phyloP scores from a whole-genome alignment of 148 eudicot genomes.

The Heliosperma pusillum region DNA sequence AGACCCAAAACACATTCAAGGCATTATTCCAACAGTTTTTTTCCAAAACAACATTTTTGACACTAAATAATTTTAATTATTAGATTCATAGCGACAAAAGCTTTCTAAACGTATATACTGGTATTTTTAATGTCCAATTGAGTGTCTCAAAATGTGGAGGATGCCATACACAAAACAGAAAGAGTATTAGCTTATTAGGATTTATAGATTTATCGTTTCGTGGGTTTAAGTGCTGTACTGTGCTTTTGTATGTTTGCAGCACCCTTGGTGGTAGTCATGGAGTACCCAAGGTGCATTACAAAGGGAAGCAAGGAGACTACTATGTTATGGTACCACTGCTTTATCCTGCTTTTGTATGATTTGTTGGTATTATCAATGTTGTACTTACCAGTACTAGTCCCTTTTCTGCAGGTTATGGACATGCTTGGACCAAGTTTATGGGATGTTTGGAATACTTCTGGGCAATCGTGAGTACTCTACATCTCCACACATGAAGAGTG shows the following conservation, averaged over 20 bases:
- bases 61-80: too few relatives aligned
- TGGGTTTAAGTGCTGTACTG: not conserved
- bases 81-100: not conserved
- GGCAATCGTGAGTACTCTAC: conserved; percentile 68
- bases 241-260: conserved; percentile 33
- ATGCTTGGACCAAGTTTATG: conserved; percentile 95
- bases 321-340: conserved; percentile 62
- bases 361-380: not conserved
- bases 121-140: not conserved
- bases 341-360: conserved; percentile 1
- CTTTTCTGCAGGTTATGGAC: conserved; percentile 74
- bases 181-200: not conserved
- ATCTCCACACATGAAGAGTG: conserved; percentile 11
- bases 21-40: too few relatives aligned
- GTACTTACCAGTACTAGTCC: conserved; percentile 10
- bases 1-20: too few relatives aligned
- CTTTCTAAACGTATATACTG: not conserved
- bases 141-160: not conserved
- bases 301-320: conserved; percentile 90
- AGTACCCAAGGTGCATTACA: conserved; percentile 79
- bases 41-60: not conserved
- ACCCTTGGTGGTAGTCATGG: conserved; percentile 90
- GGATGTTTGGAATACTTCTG: conserved; percentile 96
- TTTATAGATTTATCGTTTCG: not conserved
- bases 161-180: not conserved